Conservation (phyloP, 2,329 filamentous ascomycete species). For the Penicillium sp. region DNA sequence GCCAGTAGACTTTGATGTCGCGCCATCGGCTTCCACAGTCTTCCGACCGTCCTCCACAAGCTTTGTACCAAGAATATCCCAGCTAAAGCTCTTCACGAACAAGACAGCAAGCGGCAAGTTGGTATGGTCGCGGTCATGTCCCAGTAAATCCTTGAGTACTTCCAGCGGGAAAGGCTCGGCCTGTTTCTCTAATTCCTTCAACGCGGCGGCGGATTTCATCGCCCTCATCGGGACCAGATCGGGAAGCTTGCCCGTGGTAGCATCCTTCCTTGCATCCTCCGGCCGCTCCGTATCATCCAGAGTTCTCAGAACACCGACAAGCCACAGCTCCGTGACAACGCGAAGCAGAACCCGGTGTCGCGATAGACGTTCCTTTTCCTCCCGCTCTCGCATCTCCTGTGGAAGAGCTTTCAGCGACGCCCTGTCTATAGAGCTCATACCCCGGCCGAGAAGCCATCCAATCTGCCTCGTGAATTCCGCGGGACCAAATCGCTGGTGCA, state of each 20-base stretch:
- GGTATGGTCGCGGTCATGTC: slow-evolving; percentile 88
- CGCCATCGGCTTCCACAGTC: slow-evolving; percentile 80
- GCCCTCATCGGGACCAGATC: slow-evolving; percentile 64
- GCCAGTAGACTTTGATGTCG: slow-evolving; percentile 59
- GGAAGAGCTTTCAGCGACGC: slow-evolving; percentile 77
- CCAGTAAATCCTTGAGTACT: slow-evolving; percentile 94
- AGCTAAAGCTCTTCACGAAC: slow-evolving; percentile 95
- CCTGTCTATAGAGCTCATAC: slow-evolving; percentile 89
- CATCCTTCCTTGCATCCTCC: slow-evolving; percentile 66
- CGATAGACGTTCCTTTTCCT: slow-evolving; percentile 90
- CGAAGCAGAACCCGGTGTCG: slow-evolving; percentile 85
- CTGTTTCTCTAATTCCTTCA: slow-evolving; percentile 66
- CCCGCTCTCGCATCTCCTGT: slow-evolving; percentile 84
- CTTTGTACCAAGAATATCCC: slow-evolving; percentile 89
- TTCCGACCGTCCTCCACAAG: slow-evolving; percentile 78
- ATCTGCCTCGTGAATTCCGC: slow-evolving; percentile 88
- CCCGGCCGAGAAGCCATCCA: slow-evolving; percentile 89
- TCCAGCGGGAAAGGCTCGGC: slow-evolving; percentile 94
- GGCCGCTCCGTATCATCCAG: slow-evolving; percentile 72
- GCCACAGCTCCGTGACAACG: slow-evolving; percentile 94
- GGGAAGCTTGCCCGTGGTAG: slow-evolving; percentile 51
- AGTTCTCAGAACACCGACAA: slow-evolving; percentile 85
- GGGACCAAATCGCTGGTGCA: slow-evolving; percentile 93
- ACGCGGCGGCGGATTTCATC: slow-evolving; percentile 61
- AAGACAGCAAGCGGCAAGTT: slow-evolving; percentile 91